Evolutionary conservation across 2,329 filamentous ascomycete species (phyloP).

Genomic region (Ceratocystis cacaofunesta): DNA sequence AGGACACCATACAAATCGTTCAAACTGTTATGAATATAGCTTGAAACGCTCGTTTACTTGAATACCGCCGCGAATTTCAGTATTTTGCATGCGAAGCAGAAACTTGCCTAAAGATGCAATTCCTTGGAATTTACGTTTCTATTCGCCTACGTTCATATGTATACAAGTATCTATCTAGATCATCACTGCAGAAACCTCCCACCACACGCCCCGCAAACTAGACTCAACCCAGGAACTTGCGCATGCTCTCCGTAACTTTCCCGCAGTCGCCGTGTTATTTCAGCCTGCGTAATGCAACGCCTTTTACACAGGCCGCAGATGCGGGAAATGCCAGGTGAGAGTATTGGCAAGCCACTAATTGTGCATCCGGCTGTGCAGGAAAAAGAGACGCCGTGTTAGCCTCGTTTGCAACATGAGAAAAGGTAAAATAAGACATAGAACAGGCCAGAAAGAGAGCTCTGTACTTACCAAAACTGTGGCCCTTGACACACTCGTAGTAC

Average conservation of each 20-base stretch:
- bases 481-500: slow-evolving; percentile 27
- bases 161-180: no score
- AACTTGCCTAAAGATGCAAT: no score
- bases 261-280: slow-evolving; percentile 3
- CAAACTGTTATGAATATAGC: no score
- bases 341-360: slow-evolving; percentile 38
- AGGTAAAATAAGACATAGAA: background rate
- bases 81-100: no score
- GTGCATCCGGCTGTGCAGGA: slow-evolving; percentile 34
- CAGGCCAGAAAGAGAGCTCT: background rate
- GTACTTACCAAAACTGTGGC: slow-evolving; percentile 29
- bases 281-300: slow-evolving; percentile 9
- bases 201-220: slow-evolving; percentile 13
- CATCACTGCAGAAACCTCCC: slow-evolving; percentile 12
- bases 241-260: slow-evolving; percentile 4
- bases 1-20: no score
- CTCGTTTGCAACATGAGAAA: slow-evolving; percentile 9
- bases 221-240: background rate
- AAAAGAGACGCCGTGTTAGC: background rate
- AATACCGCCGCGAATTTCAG: no score
- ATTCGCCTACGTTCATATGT: no score
- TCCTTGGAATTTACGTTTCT: no score
- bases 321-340: slow-evolving; percentile 37
- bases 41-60: no score
- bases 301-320: slow-evolving; percentile 39